Evolutionary conservation across 75 land plant genomes (phyloP), one percentile per base, ranked within the genome.

Genomic region (Picea sitchensis): DNA sequence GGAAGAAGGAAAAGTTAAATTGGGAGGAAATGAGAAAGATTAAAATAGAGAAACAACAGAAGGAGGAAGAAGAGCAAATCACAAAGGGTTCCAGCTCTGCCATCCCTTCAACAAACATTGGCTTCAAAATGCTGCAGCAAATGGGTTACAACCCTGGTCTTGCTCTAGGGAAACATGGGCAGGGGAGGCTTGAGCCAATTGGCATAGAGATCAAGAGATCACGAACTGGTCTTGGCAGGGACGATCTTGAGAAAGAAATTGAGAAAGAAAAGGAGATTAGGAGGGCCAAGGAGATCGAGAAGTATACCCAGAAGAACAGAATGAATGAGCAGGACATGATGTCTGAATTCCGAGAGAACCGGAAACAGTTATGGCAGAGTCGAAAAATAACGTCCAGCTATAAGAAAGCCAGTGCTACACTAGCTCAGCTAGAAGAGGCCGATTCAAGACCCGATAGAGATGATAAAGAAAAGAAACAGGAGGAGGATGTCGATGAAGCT

Each of bases 121-220:
- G 99, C 72, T 96, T 96, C 78, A 92, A 88, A 81, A 63, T 96
- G 88, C 76, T 96, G 60, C 91, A 92, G 88, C 92, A 89, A 79
- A 96, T 96, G 98, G 99, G 98, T 14, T 96, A 95, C 83, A 84
- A 80, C 18, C 98, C 98, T 8, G 97, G 97, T 30, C 47, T 69
- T 58, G 92, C 90, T 5, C 84, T 94, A 23, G 98, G 96, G 15
- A 92, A 86, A 83, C 86, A 86, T 75, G 95, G 91, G 14, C 85
- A 81, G 57, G 95, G 93, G 1, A 32, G 77, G 63, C 79, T 80
- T 2, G 95, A 95, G 83, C 95, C 98, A 14, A 84, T 96, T 3
- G 86, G 81, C 64, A 38, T 92, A 5, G 92, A 92, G 75, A 86
- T 95, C 26, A 79, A 94, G 76, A 81, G 90, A 75, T 82, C 89